Evolutionary conservation across 2,329 filamentous ascomycete genomes (phyloP).

Genomic region (Hymenoscyphus scutula): DNA sequence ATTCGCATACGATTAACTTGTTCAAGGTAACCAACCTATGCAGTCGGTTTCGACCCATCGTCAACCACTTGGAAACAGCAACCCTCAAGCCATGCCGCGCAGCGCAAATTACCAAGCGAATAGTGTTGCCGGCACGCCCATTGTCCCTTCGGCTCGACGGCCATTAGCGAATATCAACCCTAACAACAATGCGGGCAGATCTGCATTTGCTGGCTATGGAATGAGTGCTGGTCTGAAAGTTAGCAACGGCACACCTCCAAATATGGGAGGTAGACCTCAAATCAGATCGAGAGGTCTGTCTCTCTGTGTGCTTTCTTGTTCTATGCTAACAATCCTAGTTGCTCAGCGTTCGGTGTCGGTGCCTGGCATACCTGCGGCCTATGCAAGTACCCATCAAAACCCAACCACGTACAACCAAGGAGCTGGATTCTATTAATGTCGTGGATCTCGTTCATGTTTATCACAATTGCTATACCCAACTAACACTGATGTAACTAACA

Average conservation of each 20-base stretch:
- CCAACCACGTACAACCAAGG: slow-evolving; percentile 24
- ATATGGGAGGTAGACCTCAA: slow-evolving; percentile 21
- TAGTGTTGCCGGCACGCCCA: slow-evolving; percentile 22
- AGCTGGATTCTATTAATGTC: slow-evolving; percentile 19
- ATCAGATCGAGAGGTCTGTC: slow-evolving; percentile 31
- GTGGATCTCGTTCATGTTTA: not conserved
- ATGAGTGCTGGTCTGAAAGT: slow-evolving; percentile 38
- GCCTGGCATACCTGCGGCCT: slow-evolving; percentile 19
- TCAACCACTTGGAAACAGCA: slow-evolving; percentile 27
- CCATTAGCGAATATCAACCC: slow-evolving; percentile 27
- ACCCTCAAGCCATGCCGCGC: slow-evolving; percentile 17
- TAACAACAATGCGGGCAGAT: slow-evolving; percentile 13
- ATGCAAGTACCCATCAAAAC: slow-evolving; percentile 15
- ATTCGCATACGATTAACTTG: not conserved
- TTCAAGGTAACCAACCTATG: slow-evolving; percentile 17
- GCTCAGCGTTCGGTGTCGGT: slow-evolving; percentile 27
- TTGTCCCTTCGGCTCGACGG: slow-evolving; percentile 17
- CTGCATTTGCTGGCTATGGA: slow-evolving; percentile 35
- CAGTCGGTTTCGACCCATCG: slow-evolving; percentile 36
- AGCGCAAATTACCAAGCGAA: slow-evolving; percentile 22
- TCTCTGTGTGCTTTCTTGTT: not conserved
- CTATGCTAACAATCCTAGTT: not conserved
- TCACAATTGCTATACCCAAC: slow-evolving; percentile 1
- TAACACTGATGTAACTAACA: slow-evolving; percentile 2
- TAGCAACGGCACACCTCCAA: slow-evolving; percentile 27